phyloP scores from a whole-genome alignment of 1,284 basidiomycete species.

The Sporisorium graminicola region DNA sequence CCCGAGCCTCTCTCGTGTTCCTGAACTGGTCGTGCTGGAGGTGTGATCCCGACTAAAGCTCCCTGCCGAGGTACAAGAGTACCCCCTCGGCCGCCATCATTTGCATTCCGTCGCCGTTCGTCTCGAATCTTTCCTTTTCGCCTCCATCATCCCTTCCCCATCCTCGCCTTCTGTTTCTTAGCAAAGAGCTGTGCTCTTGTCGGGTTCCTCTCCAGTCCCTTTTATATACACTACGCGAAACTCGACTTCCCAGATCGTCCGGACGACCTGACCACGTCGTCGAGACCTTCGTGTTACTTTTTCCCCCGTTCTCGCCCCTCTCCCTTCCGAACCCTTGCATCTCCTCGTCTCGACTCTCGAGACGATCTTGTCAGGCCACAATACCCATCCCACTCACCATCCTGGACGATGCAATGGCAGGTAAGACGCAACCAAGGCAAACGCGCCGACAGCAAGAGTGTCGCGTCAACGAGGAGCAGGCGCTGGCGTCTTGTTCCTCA shows the following conservation, averaged over 20 bases:
- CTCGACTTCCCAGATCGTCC: slow-evolving; percentile 30
- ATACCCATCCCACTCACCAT: slow-evolving; percentile 15
- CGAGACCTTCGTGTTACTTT: slow-evolving; percentile 11
- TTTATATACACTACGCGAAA: slow-evolving; percentile 3
- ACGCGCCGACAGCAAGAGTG: slow-evolving; percentile 11
- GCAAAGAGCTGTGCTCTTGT: slow-evolving; percentile 45
- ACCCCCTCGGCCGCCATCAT: background rate
- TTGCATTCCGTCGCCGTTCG: slow-evolving; percentile 1
- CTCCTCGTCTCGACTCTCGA: slow-evolving; percentile 22
- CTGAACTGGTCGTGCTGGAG: background rate
- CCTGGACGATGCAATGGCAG: slow-evolving; percentile 45
- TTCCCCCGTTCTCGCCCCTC: background rate
- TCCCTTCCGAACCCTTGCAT: background rate
- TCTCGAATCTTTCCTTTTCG: slow-evolving; percentile 3
- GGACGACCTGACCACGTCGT: slow-evolving; percentile 23
- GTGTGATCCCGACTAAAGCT: too few species aligned
- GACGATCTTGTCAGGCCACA: slow-evolving; percentile 18
- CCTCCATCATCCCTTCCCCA: slow-evolving; percentile 28
- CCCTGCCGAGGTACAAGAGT: slow-evolving; percentile 3
- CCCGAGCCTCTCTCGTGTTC: background rate
- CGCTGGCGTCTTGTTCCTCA: slow-evolving; percentile 51
- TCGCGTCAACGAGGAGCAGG: slow-evolving; percentile 17
- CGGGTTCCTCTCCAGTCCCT: slow-evolving; percentile 8
- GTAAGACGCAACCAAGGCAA: slow-evolving; percentile 16
- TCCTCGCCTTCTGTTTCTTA: slow-evolving; percentile 31